Conservation (phyloP, 306 rosid species). For the Rosa lucieae region DNA sequence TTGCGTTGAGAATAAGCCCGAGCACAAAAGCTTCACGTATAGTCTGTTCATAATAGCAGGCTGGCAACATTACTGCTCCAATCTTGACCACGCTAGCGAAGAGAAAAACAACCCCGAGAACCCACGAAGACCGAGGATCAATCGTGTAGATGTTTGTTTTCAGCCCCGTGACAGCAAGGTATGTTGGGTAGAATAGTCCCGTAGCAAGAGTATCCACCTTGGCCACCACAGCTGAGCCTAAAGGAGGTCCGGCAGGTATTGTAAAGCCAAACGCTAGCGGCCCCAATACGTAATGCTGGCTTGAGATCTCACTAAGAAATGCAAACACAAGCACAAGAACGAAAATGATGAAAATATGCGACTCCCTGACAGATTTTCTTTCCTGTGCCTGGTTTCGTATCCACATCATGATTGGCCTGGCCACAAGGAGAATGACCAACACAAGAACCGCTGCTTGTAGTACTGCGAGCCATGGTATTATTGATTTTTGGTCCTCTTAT, state of each 20-base stretch:
- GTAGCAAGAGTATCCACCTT: slow-evolving; percentile 43
- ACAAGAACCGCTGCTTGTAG: slow-evolving; percentile 22
- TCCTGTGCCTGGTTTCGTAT: slow-evolving; percentile 10
- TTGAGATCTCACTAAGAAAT: slow-evolving; percentile 40
- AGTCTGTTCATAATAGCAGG: slow-evolving; percentile 30
- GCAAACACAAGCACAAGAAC: slow-evolving; percentile 30
- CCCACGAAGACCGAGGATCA: slow-evolving; percentile 4
- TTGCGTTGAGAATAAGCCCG: slow-evolving; percentile 61
- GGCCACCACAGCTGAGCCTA: slow-evolving; percentile 46
- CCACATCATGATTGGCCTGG: slow-evolving; percentile 40
- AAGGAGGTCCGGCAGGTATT: slow-evolving; percentile 64
- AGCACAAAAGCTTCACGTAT: slow-evolving; percentile 43
- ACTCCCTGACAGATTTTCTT: slow-evolving; percentile 33
- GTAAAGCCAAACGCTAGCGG: slow-evolving; percentile 52
- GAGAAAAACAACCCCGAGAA: slow-evolving; percentile 22
- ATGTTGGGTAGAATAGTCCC: slow-evolving; percentile 50
- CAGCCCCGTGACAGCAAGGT: slow-evolving; percentile 56
- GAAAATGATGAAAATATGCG: slow-evolving; percentile 19
- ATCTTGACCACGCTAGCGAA: slow-evolving; percentile 38
- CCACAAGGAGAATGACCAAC: neutral
- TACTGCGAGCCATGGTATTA: neutral
- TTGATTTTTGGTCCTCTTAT: neutral
- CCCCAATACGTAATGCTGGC: slow-evolving; percentile 59
- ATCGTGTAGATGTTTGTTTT: slow-evolving; percentile 47
- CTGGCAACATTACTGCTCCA: slow-evolving; percentile 51